Conservation (phyloP, 1,139 yeast species). For the Saccharomyces hybrid region DNA sequence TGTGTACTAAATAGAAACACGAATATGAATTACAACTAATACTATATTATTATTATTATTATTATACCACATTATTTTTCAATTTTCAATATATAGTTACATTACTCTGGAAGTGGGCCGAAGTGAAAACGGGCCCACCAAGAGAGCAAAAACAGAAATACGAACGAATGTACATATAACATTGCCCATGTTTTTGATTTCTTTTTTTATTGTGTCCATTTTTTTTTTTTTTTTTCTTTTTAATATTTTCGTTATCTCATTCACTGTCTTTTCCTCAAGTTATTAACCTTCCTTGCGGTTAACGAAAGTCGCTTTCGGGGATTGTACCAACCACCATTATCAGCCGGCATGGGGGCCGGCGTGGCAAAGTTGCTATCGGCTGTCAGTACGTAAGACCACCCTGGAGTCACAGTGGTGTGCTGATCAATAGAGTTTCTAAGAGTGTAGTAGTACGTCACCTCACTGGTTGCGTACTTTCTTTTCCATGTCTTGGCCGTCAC, state of each 20-base stretch:
- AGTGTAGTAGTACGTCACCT: slow-evolving; percentile 51
- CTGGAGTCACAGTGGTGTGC: slow-evolving; percentile 64
- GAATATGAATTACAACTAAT: slow-evolving; percentile 9
- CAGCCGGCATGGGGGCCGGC: slow-evolving; percentile 59
- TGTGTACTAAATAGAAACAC: slow-evolving; percentile 32
- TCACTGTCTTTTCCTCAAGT: neutral
- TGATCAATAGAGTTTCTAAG: slow-evolving; percentile 38
- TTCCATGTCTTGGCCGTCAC: slow-evolving; percentile 63
- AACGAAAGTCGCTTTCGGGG: slow-evolving; percentile 34
- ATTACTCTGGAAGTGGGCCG: too few relatives aligned
- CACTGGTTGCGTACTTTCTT: slow-evolving; percentile 54
- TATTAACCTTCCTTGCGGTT: slow-evolving; percentile 28
- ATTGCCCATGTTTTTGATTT: slow-evolving; percentile 16
- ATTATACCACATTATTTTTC: too few relatives aligned
- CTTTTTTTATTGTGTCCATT: slow-evolving; percentile 11
- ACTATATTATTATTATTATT: neutral
- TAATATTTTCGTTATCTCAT: neutral
- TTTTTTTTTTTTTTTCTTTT: neutral
- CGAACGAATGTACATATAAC: neutral
- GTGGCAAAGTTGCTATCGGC: slow-evolving; percentile 60
- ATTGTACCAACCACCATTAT: slow-evolving; percentile 43
- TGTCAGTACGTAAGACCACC: slow-evolving; percentile 66
- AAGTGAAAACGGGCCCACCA: too few relatives aligned
- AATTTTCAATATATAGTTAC: too few relatives aligned
- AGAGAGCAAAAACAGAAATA: slow-evolving; percentile 17